phyloP scores from a whole-genome alignment of 2,329 filamentous ascomycete genomes.

The Cladophialophora yegresii region DNA sequence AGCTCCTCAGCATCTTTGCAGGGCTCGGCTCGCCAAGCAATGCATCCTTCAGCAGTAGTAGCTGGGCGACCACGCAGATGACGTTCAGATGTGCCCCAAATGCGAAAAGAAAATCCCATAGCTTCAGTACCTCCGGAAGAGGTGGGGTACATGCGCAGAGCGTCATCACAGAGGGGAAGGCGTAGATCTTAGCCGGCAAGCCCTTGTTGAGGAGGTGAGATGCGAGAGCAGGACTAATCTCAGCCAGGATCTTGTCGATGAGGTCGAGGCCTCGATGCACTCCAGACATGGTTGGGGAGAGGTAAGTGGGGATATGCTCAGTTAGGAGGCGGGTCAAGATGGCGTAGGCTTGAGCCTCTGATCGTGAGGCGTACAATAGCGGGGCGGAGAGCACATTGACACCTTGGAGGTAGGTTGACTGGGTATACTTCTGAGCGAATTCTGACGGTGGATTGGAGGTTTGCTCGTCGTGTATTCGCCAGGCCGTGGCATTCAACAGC shows the following conservation, averaged over 20 bases:
- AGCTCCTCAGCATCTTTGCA: constrained; percentile 85
- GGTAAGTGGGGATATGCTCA: constrained; percentile 86
- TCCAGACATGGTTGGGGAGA: constrained; percentile 93
- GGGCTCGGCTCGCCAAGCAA: constrained; percentile 84
- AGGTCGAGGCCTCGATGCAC: constrained; percentile 89
- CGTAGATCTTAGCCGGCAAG: constrained; percentile 90
- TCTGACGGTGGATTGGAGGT: constrained; percentile 54
- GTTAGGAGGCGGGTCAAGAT: constrained; percentile 88
- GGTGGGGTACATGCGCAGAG: constrained; percentile 95
- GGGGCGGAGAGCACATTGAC: constrained; percentile 98
- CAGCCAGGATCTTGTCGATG: constrained; percentile 87
- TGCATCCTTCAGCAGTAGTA: constrained; percentile 82
- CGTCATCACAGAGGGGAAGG: constrained; percentile 91
- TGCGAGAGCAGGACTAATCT: constrained; percentile 86
- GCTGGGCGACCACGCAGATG: constrained; percentile 91
- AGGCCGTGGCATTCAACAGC: constrained; percentile 90
- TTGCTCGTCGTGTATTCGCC: constrained; percentile 82
- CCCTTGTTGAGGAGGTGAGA: constrained; percentile 81
- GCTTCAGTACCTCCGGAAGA: constrained; percentile 82
- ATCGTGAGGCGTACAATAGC: constrained; percentile 90
- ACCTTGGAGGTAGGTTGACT: constrained; percentile 76
- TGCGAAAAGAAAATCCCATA: constrained; percentile 97
- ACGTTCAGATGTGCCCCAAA: constrained; percentile 95
- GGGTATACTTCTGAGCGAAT: constrained; percentile 40
- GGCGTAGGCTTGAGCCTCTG: constrained; percentile 91